phyloP scores from a whole-genome alignment of 805 yeast genomes.

The Yarrowia sp. region DNA sequence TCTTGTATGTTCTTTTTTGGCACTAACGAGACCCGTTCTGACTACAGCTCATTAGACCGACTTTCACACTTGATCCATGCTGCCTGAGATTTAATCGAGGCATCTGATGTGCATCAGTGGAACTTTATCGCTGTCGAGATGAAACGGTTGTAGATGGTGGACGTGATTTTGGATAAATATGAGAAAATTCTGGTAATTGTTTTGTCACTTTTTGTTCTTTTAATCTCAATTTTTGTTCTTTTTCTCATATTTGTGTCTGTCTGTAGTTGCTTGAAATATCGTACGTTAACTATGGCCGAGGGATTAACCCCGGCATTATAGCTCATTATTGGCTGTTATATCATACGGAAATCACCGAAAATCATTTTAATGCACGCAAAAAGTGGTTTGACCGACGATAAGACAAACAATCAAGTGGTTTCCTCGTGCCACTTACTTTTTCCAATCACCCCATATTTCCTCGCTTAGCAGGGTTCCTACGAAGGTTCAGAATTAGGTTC shows the following conservation, averaged over 20 bases:
- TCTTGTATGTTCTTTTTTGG: no score
- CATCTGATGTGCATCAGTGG: background rate
- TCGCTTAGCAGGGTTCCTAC: background rate
- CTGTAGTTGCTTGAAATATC: no score
- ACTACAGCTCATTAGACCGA: no score
- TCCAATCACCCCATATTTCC: slow-evolving; percentile 1
- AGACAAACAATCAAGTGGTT: no score
- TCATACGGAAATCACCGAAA: background rate
- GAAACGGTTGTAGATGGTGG: background rate
- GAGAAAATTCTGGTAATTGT: background rate
- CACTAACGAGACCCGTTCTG: no score
- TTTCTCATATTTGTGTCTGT: no score
- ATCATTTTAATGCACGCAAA: background rate
- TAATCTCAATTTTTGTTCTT: background rate
- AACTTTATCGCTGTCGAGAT: slow-evolving; percentile 8
- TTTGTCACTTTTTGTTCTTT: no score
- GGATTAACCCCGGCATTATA: background rate
- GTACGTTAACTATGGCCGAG: background rate
- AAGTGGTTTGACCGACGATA: background rate
- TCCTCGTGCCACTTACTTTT: background rate
- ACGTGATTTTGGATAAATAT: background rate
- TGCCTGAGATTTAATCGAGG: slow-evolving; percentile 2
- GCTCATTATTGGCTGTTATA: background rate
- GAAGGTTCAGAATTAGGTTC: background rate
- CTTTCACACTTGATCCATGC: background rate